Evolutionary conservation across 345 rosid genomes (phyloP).

Genomic region (Citrus australasica): DNA sequence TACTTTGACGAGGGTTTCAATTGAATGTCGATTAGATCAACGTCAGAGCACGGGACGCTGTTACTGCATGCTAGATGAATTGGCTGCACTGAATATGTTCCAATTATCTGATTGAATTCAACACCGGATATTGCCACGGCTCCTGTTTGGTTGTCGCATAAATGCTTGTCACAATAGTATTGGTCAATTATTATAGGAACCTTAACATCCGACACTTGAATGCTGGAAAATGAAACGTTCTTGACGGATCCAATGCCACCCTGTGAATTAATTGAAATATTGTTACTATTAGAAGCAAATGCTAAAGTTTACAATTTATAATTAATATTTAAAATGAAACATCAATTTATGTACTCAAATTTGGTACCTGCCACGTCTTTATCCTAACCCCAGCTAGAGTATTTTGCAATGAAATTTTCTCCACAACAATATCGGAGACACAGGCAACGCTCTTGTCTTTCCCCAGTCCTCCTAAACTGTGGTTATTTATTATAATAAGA

Average conservation of each 20-base stretch:
- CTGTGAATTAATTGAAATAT: slow-evolving; percentile 20
- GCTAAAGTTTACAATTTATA: background rate
- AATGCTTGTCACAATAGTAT: slow-evolving; percentile 72
- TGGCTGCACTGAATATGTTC: slow-evolving; percentile 65
- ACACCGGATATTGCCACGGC: slow-evolving; percentile 72
- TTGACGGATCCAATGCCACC: slow-evolving; percentile 77
- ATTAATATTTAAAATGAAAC: background rate
- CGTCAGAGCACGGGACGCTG: slow-evolving; percentile 63
- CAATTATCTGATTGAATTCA: slow-evolving; percentile 54
- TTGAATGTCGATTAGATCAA: slow-evolving; percentile 58
- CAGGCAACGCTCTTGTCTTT: slow-evolving; percentile 70
- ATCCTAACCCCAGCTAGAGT: slow-evolving; percentile 77
- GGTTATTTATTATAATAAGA: background rate
- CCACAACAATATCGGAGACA: slow-evolving; percentile 65
- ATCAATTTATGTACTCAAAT: background rate
- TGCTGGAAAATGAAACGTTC: slow-evolving; percentile 70
- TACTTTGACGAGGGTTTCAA: slow-evolving; percentile 43
- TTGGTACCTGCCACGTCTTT: slow-evolving; percentile 87
- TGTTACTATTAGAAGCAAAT: background rate
- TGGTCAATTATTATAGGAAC: slow-evolving; percentile 81
- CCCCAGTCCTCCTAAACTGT: slow-evolving; percentile 79
- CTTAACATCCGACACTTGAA: slow-evolving; percentile 65
- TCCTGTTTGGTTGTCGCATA: slow-evolving; percentile 69
- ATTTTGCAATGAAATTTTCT: slow-evolving; percentile 45
- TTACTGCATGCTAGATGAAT: slow-evolving; percentile 74